Evolutionary conservation across 495 filamentous ascomycete species (phyloP).

Genomic region (Hypoxylon lienhwacheense): DNA sequence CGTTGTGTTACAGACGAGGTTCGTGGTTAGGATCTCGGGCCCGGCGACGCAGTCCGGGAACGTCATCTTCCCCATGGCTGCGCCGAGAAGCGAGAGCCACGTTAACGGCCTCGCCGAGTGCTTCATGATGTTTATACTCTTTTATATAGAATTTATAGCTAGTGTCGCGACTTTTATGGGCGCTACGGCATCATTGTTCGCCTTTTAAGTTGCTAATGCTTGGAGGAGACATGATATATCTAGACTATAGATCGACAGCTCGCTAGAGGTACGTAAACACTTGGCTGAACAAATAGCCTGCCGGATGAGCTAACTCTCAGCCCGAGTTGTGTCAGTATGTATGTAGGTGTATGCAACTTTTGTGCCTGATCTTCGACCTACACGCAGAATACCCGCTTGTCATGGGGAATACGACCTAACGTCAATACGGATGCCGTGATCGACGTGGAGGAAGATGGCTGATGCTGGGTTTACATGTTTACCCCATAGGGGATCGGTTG

Average conservation of each 20-base stretch:
- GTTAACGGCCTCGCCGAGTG: background rate
- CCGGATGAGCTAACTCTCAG: conserved; percentile 16
- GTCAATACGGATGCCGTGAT: background rate
- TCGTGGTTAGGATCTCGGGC: conserved; percentile 37
- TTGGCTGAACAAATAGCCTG: conserved; percentile 22
- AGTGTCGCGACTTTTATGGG: background rate
- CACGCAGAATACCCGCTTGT: conserved; percentile 7
- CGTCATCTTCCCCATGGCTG: conserved; percentile 18
- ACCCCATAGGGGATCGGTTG: background rate
- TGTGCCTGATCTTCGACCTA: conserved; percentile 7
- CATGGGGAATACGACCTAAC: conserved; percentile 1
- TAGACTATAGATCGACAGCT: too few relatives aligned
- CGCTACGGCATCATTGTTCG: background rate
- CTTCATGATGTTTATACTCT: conserved; percentile 16
- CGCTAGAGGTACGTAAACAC: background rate
- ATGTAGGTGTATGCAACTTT: too few relatives aligned
- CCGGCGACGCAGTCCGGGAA: conserved; percentile 43
- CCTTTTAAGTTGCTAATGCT: too few relatives aligned
- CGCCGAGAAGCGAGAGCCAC: conserved; percentile 19
- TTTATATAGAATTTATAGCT: background rate
- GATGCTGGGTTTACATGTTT: background rate
- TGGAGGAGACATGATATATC: too few relatives aligned
- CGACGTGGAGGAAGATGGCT: background rate
- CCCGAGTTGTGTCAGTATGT: background rate
- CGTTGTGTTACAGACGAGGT: conserved; percentile 53